These are phyloP conservation scores for Chlorella sp. DNA, from an alignment of 139 green algal genomes.

Conservation along the genomic window DNA sequence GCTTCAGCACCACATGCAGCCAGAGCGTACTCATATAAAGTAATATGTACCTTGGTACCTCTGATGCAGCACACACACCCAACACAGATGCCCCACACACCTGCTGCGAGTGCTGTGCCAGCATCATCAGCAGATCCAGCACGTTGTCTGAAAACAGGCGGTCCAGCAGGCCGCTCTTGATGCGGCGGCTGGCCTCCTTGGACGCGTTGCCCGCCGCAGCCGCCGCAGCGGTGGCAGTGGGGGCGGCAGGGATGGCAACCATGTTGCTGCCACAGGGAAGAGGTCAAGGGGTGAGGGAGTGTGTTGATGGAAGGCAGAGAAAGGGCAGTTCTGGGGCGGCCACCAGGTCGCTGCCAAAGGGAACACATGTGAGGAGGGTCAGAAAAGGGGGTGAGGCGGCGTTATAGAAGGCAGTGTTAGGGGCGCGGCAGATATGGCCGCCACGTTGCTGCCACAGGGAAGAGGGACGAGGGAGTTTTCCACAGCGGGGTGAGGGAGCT, in stretches of 20 bases:
- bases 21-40: too few species aligned
- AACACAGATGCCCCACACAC: background rate
- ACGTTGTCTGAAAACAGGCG: conserved; percentile 69
- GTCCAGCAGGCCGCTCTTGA: conserved; percentile 56
- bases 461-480: too few species aligned
- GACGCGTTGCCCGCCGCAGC: background rate
- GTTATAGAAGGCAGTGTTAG: too few species aligned
- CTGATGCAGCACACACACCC: background rate
- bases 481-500: too few species aligned
- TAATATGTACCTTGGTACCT: too few species aligned
- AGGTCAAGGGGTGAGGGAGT: background rate
- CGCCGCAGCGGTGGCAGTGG: background rate
- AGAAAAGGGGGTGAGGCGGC: background rate
- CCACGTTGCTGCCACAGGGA: too few species aligned
- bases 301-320: background rate
- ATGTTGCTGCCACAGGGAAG: conserved; percentile 74
- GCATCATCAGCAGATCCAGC: conserved; percentile 77
- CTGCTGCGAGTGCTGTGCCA: conserved; percentile 61
- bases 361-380: too few species aligned
- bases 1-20: conserved; percentile 76
- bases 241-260: conserved; percentile 70
- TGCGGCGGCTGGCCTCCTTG: conserved; percentile 6
- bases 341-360: too few species aligned
- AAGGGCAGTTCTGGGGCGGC: background rate
- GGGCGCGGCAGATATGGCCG: too few species aligned